Evolutionary conservation across 2,329 filamentous ascomycete species (phyloP), one percentile per base, ranked within the genome.

Genomic region (Fusarium sp.): DNA sequence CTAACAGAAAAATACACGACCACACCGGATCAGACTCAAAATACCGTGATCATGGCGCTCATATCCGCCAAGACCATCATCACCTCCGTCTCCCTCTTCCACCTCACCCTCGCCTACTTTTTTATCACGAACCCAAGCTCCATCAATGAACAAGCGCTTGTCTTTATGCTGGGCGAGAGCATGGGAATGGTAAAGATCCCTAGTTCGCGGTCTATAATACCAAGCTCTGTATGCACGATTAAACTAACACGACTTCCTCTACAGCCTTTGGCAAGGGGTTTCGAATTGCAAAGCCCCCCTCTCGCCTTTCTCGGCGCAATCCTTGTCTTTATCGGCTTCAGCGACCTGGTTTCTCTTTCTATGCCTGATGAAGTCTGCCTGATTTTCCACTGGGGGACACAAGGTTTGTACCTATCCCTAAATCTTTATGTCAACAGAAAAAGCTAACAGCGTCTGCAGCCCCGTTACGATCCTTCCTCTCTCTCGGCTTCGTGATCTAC

Each of bases 11-110:
- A 29, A 19, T 13, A 11, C 17, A 19, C 9, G 15, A 6, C 11
- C 36, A 17, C 7, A n/a, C 23, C 36, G 8, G 39, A 5, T 27
- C 14, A 6, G 10, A 7, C 29, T 31, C 17, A 11, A 42, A 49
- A 13, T 21, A 27, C 43, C 43, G 52, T 69, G 69, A 80, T 49
- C 60, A 97, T 97, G 93, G 89, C 87, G 29, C 81, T 96, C 74
- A 84, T 97, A 71, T 93, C 91, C 3, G 88, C 88, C 58, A 89
- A 85, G 72, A 91, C 89, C 9, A 88, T 97, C 75, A 89, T 97
- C 69, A 89, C 91, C 68, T 88, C 87, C 48, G 80, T 97, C 67
- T 90, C 90, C 67, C 84, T 96, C 73, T 92, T 95, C 79, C 91
- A 97, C 78, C 77, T 97, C 64, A 91, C 91, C 6, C 80, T 95